Conservation (phyloP, 1,284 basidiomycete species). For the Sporisorium sorghi region DNA sequence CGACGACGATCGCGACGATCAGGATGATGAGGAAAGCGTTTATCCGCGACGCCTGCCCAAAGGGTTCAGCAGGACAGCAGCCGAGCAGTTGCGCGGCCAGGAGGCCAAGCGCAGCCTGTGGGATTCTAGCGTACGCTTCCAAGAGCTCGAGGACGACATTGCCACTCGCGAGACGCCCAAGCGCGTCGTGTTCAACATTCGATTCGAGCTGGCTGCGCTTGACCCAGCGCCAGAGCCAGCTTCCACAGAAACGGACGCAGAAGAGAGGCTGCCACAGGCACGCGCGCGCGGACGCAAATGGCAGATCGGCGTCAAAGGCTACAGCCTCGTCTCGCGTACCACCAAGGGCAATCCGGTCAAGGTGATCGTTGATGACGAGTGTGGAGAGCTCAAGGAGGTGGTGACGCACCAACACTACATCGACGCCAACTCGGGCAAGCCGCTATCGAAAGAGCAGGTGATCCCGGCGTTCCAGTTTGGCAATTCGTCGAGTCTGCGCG, state of each 20-base stretch:
- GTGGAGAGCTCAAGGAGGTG: slow-evolving; percentile 55
- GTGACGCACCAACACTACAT: slow-evolving; percentile 74
- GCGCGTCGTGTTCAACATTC: slow-evolving; percentile 84
- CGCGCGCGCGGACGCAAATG: slow-evolving; percentile 74
- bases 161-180: slow-evolving; percentile 79
- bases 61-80: slow-evolving; percentile 31
- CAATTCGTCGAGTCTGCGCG: slow-evolving; percentile 30
- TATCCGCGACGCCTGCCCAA: slow-evolving; percentile 18
- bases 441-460: slow-evolving; percentile 78
- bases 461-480: slow-evolving; percentile 68
- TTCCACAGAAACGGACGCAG: slow-evolving; percentile 9
- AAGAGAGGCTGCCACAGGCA: slow-evolving; percentile 46
- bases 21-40: slow-evolving; percentile 19
- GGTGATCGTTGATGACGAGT: slow-evolving; percentile 59
- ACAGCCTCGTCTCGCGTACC: slow-evolving; percentile 61
- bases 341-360: slow-evolving; percentile 60
- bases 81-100: slow-evolving; percentile 41
- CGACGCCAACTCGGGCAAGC: slow-evolving; percentile 75
- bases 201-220: slow-evolving; percentile 77
- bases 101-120: slow-evolving; percentile 45
- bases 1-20: slow-evolving; percentile 58
- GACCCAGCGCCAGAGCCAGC: slow-evolving; percentile 20
- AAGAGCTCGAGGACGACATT: slow-evolving; percentile 66
- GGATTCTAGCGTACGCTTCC: slow-evolving; percentile 57
- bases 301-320: slow-evolving; percentile 89